A percentile compares a stretch with the other conserved stretches of the same genome.
phyloP scores from a whole-genome alignment of 2,329 filamentous ascomycete genomes.

The Trichoderma sp. region DNA sequence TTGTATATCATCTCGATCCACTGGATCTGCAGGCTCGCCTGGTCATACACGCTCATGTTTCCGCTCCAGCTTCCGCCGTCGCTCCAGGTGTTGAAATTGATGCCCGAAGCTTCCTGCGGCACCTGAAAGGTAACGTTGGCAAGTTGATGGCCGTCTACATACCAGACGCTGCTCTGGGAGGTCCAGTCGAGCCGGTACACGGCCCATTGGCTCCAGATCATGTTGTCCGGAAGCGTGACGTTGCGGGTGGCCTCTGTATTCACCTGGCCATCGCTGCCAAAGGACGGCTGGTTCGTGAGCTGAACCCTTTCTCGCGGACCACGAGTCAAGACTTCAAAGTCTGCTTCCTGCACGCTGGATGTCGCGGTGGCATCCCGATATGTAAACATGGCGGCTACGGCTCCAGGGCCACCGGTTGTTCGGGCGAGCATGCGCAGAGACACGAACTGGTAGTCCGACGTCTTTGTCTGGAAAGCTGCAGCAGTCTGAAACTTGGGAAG shows the following conservation, averaged over 20 bases:
- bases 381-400: conserved; percentile 53
- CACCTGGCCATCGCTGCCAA: conserved; percentile 42
- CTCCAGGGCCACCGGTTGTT: conserved; percentile 46
- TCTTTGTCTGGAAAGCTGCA: conserved; percentile 44
- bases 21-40: conserved; percentile 56
- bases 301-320: conserved; percentile 44
- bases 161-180: conserved; percentile 52
- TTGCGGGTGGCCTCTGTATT: conserved; percentile 47
- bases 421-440: conserved; percentile 50
- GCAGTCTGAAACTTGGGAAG: conserved; percentile 44
- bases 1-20: conserved; percentile 62
- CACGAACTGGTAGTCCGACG: conserved; percentile 29
- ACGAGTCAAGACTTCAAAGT: conserved; percentile 51
- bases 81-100: conserved; percentile 60
- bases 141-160: conserved; percentile 48
- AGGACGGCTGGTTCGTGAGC: conserved; percentile 60
- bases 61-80: conserved; percentile 59
- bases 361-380: conserved; percentile 40
- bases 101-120: conserved; percentile 48
- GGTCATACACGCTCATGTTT: conserved; percentile 50
- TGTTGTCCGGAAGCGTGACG: conserved; percentile 42
- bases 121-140: conserved; percentile 54
- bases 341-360: conserved; percentile 46
- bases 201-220: conserved; percentile 53
- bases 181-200: conserved; percentile 61